Evolutionary conservation across 768 basidiomycete species (phyloP), one percentile per base, ranked within the genome.

Genomic region (Agrocybe pediades): DNA sequence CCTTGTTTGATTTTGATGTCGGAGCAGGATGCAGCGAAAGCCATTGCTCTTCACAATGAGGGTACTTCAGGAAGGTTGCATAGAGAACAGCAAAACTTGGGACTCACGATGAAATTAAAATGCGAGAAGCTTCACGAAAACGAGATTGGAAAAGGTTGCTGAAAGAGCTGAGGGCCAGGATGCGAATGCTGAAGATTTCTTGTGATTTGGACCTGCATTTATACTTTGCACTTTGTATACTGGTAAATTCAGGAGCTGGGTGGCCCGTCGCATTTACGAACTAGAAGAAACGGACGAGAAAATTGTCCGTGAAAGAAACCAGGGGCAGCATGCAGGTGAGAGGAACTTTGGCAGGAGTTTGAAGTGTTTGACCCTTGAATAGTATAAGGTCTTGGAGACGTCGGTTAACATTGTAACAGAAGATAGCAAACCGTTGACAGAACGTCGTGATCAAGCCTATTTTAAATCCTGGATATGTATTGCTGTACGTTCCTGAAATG

Each of bases 141-240:
- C 53, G 53, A 41, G 53, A 54, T 54, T 48, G 46, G 26, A 47
- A 54, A 20, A 46, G 53, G 9, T 46, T 7, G 15, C 29, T 46
- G 46, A 48, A 54, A 39, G 53, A 54, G 30, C 43, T 46, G 6
- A 54, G 46, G 9, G 47, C 46, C 53, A 54, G 46, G 25, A 41
- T 29, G 26, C 16, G 27, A 46, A 19, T 23, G 40, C 30, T 17
- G 3, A 9, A 9, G 3, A 26, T 16, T 52, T 9, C 17, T 15
- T 6, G 15, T 24, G 9, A 11, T 23, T 11, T 19, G 8, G n/a
- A 16, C 27, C 9, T 17, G 9, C 11, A 36, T 36, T 3, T 36
- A 36, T 36, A 36, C 11, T 36, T 36, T 36, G n/a, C n/a, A 36
- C 33, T 36, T 36, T 36, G 33, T 36, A 36, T 5, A n/a, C 33